Conservation (phyloP, 164 flowering plant genomes). For the Dillenia suffruticosa region DNA sequence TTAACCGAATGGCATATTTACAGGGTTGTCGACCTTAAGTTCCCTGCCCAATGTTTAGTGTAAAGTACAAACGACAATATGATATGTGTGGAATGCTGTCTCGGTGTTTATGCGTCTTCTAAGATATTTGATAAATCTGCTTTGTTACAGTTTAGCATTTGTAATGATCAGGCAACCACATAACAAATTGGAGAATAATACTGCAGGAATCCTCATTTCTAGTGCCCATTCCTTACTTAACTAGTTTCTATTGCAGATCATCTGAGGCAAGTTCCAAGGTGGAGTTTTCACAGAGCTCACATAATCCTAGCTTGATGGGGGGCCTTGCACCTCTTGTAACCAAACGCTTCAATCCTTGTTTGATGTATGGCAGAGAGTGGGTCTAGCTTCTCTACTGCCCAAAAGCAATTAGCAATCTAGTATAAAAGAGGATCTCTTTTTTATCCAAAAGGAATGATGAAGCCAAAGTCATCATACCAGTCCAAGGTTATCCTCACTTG, state of each 20-base stretch:
- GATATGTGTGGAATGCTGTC: no score
- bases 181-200: background rate
- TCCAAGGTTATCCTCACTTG: background rate
- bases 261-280: constrained; percentile 24
- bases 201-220: background rate
- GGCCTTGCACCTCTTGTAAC: constrained; percentile 29
- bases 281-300: constrained; percentile 9
- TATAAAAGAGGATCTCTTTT: background rate
- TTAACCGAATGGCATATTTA: no score
- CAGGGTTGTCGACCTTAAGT: no score
- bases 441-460: background rate
- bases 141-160: background rate
- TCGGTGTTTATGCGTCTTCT: no score
- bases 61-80: no score
- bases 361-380: constrained; percentile 25
- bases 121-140: background rate
- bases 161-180: background rate
- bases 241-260: constrained; percentile 25
- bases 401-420: background rate
- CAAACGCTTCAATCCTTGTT: constrained; percentile 21
- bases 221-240: background rate
- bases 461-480: background rate
- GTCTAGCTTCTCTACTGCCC: constrained; percentile 34
- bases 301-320: background rate
- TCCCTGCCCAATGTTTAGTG: no score